Evolutionary conservation across 345 rosid genomes (phyloP), one percentile per base, ranked within the genome.

Genomic region (Salix koriyanagi): DNA sequence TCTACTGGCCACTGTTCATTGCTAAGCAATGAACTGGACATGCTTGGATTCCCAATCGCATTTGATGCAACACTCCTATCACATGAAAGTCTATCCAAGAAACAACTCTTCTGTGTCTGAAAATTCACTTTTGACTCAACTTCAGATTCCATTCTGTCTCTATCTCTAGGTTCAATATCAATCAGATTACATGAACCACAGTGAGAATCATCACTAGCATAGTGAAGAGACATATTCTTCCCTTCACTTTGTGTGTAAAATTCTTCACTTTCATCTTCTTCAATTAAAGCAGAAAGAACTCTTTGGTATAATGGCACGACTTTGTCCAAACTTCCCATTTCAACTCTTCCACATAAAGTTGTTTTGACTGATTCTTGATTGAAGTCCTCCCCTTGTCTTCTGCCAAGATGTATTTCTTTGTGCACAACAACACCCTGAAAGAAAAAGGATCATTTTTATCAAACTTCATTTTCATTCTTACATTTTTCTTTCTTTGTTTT

Each of bases 181-280:
- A 90, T 88, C 79, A 85, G 90, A 81, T 91, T 93, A 75, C 98
- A 96, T 32, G 98, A 92, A 85, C 97, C 97, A 80, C 95, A 92
- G 80, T 93, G 97, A 81, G 99, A 96, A 84, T 92, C 98, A 87
- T 96, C 99, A 76, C 99, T 93, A 28, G 89, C 91, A 67, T 91
- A 88, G 81, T 96, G 98, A 73, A 90, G 89, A 68, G 94, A 84
- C 83, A 90, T 77, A 79, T 86, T 91, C 80, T 90, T 93, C 73
- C 91, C 93, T 84, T 91, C 97, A 28, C 79, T 70, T 14, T 84
- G 87, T 60, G 81, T 86, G 85, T 75, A 85, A 66, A 86, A 75
- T 83, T 93, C 99, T 73, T 93, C 99, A 77, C 79, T 83, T 76
- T 92, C 99, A 81, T 93, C 99, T 87, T 92, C 96, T 82, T 89